A percentile compares a stretch with the other conserved stretches of the same genome.
Conservation (phyloP, 2,329 filamentous ascomycete genomes). For the Berkeleyomyces rouxiae region DNA sequence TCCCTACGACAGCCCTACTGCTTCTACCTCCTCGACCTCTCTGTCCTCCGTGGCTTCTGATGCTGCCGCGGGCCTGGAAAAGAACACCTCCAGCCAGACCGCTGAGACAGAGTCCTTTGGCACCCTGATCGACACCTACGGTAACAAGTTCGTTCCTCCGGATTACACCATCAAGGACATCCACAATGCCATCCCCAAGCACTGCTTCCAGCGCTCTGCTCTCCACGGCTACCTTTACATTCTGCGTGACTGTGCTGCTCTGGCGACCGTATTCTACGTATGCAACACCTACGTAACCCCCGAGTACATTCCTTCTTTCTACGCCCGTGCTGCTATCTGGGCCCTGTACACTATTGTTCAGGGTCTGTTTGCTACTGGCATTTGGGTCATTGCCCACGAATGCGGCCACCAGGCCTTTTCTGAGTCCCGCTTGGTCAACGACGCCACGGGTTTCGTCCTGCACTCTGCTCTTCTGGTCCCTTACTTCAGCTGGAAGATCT, state of each 20-base stretch:
- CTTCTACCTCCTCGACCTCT: conserved; percentile 68
- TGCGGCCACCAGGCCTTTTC: conserved; percentile 97
- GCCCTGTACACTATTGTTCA: conserved; percentile 59
- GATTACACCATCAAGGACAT: conserved; percentile 98
- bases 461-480: conserved; percentile 83
- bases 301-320: conserved; percentile 56
- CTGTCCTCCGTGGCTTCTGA: conserved; percentile 69
- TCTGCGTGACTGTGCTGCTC: conserved; percentile 55
- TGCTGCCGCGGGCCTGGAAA: conserved; percentile 30
- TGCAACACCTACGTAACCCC: conserved; percentile 84
- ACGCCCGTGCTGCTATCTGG: conserved; percentile 49
- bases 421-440: conserved; percentile 75
- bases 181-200: conserved; percentile 88
- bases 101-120: conserved; percentile 27
- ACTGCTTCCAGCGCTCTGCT: conserved; percentile 85
- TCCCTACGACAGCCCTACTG: conserved; percentile 41
- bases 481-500: conserved; percentile 99
- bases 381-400: conserved; percentile 96
- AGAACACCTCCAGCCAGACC: conserved; percentile 18
- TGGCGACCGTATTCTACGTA: conserved; percentile 66
- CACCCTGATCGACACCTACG: conserved; percentile 76
- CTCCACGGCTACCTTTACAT: conserved; percentile 66
- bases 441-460: conserved; percentile 78
- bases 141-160: conserved; percentile 84
- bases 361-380: conserved; percentile 78